Base-by-base conservation (phyloP, 75 land plant species). In the Azolla pinnata region DNA sequence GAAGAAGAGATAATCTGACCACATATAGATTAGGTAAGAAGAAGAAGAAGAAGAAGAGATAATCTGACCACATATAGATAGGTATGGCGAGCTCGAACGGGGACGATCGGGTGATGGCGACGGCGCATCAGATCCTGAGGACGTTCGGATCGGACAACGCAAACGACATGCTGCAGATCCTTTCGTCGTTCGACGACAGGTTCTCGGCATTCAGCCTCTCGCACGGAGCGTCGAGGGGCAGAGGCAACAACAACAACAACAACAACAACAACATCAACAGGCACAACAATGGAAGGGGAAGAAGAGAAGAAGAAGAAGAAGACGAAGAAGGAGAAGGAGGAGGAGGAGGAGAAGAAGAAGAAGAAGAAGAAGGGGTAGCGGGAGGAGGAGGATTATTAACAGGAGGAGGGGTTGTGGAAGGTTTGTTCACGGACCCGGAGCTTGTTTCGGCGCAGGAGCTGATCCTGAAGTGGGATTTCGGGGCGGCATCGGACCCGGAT, bases 121-220 rank as follows among this genome's bases (percentile, higher is more conserved):
- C 86, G 44, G 86, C 87, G 10, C 75, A 81, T 53, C 77, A 77
- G 32, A 83, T 83, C 50, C 65, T 83, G 53, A 77, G 70, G 46
- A 54, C 67, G 20, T 60, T 83, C 20, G 87, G 75, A 21, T 70
- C 75, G 12, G 53, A 70, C 8, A 70, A 77, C 49, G 54, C 80
- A 8, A 72, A 76, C 4, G 84, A 84, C 70, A 81, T 84, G 87
- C 66, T 84, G 31, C 26, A 53, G 17, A 78, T 84, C 32, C 75
- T 84, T 9, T 84, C 84, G 34, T 65, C 68, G 53, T 81, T 84
- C 65, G 87, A 84, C 52, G 58, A 81, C 61, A 72, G 87, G 10
- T 70, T 84, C 63, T 83, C 85, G 34, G 54, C 38, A 51, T 66
- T 67, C 54, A 70, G 29, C 26, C 54, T 52, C 29, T 52, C 54